These are phyloP conservation scores for Crepidotus variabilis DNA, from an alignment of 768 basidiomycete species.

Conservation along the genomic window DNA sequence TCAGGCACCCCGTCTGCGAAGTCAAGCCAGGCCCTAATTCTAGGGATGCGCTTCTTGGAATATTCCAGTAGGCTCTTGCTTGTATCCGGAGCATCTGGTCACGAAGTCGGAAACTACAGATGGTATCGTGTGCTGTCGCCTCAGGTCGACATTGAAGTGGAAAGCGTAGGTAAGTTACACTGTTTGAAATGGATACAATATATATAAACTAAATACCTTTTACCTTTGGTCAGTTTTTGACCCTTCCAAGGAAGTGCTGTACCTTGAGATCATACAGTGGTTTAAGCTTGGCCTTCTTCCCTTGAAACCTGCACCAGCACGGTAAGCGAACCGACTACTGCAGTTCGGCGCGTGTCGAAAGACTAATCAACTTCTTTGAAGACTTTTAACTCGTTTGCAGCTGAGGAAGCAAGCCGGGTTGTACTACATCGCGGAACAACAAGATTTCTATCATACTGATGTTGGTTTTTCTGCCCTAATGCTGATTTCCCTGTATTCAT, in stretches of 20 bases:
- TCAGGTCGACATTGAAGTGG: slow-evolving; percentile 34
- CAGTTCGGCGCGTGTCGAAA: neutral
- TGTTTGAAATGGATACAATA: neutral
- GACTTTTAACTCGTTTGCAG: slow-evolving; percentile 46
- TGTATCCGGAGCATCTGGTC: neutral
- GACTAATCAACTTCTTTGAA: slow-evolving; percentile 13
- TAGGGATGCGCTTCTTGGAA: slow-evolving; percentile 48
- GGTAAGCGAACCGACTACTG: slow-evolving; percentile 29
- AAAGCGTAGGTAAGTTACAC: slow-evolving; percentile 38
- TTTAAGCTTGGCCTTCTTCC: slow-evolving; percentile 51
- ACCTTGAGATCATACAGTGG: slow-evolving; percentile 50
- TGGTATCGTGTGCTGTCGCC: slow-evolving; percentile 69
- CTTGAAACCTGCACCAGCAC: slow-evolving; percentile 38
- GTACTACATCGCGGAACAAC: slow-evolving; percentile 49
- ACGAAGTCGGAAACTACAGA: slow-evolving; percentile 21
- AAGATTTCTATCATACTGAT: slow-evolving; percentile 58
- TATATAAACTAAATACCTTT: neutral
- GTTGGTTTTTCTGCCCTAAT: slow-evolving; percentile 22
- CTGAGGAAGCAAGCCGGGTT: slow-evolving; percentile 39
- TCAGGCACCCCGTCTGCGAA: slow-evolving; percentile 56
- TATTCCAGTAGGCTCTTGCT: slow-evolving; percentile 49
- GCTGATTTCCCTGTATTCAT: neutral
- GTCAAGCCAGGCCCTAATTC: slow-evolving; percentile 46
- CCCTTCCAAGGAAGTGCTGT: slow-evolving; percentile 29
- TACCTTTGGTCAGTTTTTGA: slow-evolving; percentile 53